phyloP scores from a whole-genome alignment of 345 rosid genomes.

The Acer yangbiense region DNA sequence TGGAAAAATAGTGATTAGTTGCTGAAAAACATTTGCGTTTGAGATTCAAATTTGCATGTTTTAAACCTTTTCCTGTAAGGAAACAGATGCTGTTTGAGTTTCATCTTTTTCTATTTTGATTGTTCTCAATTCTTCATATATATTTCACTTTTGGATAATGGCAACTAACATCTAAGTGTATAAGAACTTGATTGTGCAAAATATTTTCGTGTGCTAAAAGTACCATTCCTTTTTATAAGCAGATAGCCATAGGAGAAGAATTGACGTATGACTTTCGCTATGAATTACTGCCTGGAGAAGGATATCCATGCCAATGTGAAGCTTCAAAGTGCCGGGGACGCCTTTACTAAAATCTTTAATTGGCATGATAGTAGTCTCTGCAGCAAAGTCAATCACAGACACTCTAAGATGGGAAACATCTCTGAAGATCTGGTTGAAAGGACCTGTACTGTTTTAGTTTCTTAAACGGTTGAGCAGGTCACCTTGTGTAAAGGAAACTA shows the following conservation, averaged over 20 bases:
- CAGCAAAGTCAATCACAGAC: not conserved
- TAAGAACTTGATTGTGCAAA: not conserved
- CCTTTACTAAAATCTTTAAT: conserved; percentile 39
- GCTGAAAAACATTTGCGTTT: not conserved
- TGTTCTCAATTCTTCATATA: not conserved
- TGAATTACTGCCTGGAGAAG: conserved; percentile 56
- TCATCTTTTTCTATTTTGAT: not conserved
- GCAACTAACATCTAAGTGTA: not conserved
- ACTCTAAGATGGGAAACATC: not conserved
- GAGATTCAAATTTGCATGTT: not conserved
- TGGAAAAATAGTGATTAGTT: not conserved
- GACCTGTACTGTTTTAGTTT: not conserved
- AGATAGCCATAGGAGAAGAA: conserved; percentile 96
- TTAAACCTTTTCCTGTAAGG: not conserved
- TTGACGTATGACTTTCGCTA: conserved; percentile 65
- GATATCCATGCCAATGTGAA: conserved; percentile 70
- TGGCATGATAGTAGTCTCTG: not conserved
- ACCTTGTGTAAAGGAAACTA: not conserved
- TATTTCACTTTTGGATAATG: not conserved
- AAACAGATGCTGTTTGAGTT: not conserved
- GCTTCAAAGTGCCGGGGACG: conserved; percentile 67
- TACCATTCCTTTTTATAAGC: conserved; percentile 34
- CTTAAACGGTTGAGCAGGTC: not conserved
- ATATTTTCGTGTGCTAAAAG: not conserved
- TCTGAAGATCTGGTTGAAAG: not conserved